Evolutionary conservation across 2,329 filamentous ascomycete genomes (phyloP).

Genomic region (Exophiala alcalophila): DNA sequence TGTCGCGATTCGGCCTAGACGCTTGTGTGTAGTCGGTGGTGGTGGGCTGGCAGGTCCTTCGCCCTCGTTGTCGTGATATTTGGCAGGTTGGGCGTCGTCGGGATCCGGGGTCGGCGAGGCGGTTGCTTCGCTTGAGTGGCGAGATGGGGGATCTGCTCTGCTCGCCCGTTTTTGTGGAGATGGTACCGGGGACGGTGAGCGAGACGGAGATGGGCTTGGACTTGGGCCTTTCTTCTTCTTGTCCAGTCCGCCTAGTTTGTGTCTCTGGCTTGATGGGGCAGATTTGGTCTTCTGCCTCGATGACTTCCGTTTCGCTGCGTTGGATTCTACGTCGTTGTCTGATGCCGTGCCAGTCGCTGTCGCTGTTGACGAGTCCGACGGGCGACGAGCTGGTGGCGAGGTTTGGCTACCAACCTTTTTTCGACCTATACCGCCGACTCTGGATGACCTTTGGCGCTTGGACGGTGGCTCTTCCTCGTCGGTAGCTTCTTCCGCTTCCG

Average conservation of each 20-base stretch:
- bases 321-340: slow-evolving; percentile 19
- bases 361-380: slow-evolving; percentile 6
- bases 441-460: slow-evolving; percentile 7
- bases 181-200: slow-evolving; percentile 20
- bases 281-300: neutral
- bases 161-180: slow-evolving; percentile 23
- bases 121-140: too few species aligned
- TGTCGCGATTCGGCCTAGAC: neutral
- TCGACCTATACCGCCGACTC: slow-evolving; percentile 14
- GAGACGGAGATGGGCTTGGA: slow-evolving; percentile 24
- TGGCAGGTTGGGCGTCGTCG: too few species aligned
- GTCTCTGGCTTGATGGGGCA: neutral
- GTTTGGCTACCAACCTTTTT: neutral
- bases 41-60: too few species aligned
- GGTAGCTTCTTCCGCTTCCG: slow-evolving; percentile 6
- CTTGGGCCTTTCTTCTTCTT: slow-evolving; percentile 19
- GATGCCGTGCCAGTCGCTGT: slow-evolving; percentile 22
- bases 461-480: slow-evolving; percentile 12
- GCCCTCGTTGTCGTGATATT: too few species aligned
- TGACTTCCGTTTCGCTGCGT: neutral
- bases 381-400: slow-evolving; percentile 2
- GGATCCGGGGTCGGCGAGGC: too few species aligned
- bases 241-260: slow-evolving; percentile 6
- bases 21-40: slow-evolving; percentile 3
- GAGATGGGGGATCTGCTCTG: neutral